Conservation (phyloP, 2,329 filamentous ascomycete species). For the Apiospora hydei region DNA sequence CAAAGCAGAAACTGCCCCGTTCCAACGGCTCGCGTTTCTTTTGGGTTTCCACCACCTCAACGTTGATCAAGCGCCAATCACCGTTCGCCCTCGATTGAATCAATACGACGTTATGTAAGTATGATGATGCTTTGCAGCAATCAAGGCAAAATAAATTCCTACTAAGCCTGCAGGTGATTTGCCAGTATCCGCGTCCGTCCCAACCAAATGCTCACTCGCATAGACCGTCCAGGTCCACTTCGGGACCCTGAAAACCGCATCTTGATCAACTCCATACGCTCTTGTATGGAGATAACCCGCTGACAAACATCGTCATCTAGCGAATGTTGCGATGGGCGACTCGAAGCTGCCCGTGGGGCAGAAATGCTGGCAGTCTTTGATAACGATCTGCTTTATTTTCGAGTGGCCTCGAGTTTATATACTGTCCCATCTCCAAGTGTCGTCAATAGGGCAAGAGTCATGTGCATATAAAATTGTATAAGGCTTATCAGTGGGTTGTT, state of each 20-base stretch:
- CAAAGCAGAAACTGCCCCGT: background rate
- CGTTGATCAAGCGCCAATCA: background rate
- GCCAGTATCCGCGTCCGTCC: background rate
- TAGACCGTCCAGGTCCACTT: background rate
- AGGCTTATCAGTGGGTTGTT: background rate
- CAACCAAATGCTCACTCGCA: background rate
- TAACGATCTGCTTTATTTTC: background rate
- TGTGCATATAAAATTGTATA: background rate
- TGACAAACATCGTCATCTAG: background rate
- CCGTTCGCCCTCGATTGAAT: background rate
- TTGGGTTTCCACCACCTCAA: background rate
- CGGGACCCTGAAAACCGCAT: background rate
- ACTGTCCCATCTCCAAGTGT: background rate
- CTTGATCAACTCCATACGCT: background rate
- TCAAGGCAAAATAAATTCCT: background rate
- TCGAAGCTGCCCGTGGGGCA: background rate
- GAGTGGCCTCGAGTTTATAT: background rate
- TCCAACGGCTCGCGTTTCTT: conserved; percentile 4
- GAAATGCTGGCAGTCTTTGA: background rate
- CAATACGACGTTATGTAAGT: background rate
- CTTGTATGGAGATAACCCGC: background rate
- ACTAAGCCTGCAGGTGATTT: background rate
- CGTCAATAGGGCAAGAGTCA: background rate
- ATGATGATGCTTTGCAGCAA: background rate
- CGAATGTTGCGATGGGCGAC: background rate